A percentile compares a stretch with the other conserved stretches of the same genome.
Evolutionary conservation across 192 early-diverging fungal genomes (phyloP).

Genomic region (Glomus cerebriforme): DNA sequence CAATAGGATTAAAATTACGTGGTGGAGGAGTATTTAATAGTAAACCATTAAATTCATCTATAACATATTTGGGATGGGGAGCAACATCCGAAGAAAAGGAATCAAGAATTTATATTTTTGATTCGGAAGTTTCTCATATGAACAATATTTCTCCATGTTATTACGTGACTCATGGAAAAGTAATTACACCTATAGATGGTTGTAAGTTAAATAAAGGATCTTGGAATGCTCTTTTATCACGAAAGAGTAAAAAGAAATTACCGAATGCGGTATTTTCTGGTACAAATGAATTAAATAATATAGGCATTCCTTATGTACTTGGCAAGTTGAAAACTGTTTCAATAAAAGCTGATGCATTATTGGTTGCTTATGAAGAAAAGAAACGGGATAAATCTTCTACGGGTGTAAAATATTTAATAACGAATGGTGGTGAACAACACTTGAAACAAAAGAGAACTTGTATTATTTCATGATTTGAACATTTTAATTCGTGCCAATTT

Average conservation of each 20-base stretch:
- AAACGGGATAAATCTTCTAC: background rate
- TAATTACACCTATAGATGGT: background rate
- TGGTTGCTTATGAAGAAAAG: slow-evolving; percentile 5
- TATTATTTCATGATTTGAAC: slow-evolving; percentile 10
- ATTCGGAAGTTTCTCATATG: background rate
- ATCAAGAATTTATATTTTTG: slow-evolving; percentile 22
- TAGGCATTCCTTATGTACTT: background rate
- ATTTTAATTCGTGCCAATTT: too few relatives aligned
- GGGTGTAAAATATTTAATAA: slow-evolving; percentile 22
- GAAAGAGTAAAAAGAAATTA: background rate
- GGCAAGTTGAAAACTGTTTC: background rate
- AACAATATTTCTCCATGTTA: background rate
- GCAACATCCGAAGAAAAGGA: slow-evolving; percentile 3
- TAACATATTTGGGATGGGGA: slow-evolving; percentile 5
- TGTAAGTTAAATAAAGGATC: slow-evolving; percentile 17
- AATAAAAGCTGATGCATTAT: background rate
- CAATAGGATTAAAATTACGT: slow-evolving; percentile 15
- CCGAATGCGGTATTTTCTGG: background rate
- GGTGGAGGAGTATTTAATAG: background rate
- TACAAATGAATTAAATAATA: background rate
- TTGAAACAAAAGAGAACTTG: background rate
- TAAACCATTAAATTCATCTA: slow-evolving; percentile 6
- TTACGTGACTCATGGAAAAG: slow-evolving; percentile 4
- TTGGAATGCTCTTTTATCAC: background rate
- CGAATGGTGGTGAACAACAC: slow-evolving; percentile 1